A percentile compares a stretch with the other conserved stretches of the same genome.
Conservation (phyloP, 106 monocot species). For the Acorus gramineus region DNA sequence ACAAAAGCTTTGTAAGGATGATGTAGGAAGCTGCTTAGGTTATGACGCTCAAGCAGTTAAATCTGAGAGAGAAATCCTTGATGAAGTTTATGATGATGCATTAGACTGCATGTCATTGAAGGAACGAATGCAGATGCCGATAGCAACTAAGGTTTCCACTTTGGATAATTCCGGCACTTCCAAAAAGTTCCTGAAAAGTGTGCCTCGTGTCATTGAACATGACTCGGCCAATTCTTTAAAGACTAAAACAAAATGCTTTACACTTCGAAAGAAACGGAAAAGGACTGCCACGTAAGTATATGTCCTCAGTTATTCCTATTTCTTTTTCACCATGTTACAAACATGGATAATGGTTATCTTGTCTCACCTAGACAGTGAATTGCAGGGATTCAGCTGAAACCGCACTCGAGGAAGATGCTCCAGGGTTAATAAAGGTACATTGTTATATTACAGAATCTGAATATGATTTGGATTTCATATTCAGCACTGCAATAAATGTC, state of each 20-base stretch:
- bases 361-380: not conserved
- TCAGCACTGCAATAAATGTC: slow-evolving; percentile 1
- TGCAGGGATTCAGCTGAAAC: slow-evolving; percentile 76
- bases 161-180: not conserved
- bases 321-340: not conserved
- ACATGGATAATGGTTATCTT: not conserved
- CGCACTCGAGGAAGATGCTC: slow-evolving; percentile 97
- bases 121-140: slow-evolving; percentile 18
- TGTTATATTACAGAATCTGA: not conserved
- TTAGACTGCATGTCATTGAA: slow-evolving; percentile 43
- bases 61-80: slow-evolving; percentile 15
- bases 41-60: not conserved
- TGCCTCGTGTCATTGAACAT: not conserved
- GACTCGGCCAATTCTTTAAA: slow-evolving; percentile 6
- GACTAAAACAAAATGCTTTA: slow-evolving; percentile 6
- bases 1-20: not conserved
- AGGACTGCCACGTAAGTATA: slow-evolving; percentile 67
- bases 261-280: slow-evolving; percentile 47
- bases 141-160: not conserved
- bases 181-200: not conserved
- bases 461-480: not conserved
- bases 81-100: slow-evolving; percentile 19
- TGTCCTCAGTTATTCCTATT: not conserved
- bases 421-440: slow-evolving; percentile 75
- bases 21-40: not conserved